A percentile compares a stretch with the other conserved stretches of the same genome.
Conservation (phyloP, 2,329 filamentous ascomycete genomes). For the Stachybotrys chartarum region DNA sequence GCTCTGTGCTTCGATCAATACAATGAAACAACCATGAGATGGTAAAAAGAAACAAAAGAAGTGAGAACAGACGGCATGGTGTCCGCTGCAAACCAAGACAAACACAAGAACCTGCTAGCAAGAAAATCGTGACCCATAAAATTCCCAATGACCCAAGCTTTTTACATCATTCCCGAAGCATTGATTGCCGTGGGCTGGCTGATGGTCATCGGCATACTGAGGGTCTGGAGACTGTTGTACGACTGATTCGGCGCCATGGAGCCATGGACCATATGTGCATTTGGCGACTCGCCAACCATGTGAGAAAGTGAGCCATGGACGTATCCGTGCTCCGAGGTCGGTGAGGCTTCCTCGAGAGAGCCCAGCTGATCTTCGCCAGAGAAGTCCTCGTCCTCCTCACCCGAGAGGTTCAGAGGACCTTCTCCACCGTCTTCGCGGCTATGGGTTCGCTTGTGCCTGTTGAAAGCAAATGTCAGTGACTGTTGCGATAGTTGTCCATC, state of each 20-base stretch:
- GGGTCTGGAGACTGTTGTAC: constrained; percentile 52
- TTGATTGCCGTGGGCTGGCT: constrained; percentile 45
- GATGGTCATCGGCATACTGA: constrained; percentile 59
- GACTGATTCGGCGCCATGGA: constrained; percentile 22
- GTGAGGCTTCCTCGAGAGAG: constrained; percentile 71
- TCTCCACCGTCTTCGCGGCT: constrained; percentile 58
- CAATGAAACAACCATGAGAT: constrained; percentile 3
- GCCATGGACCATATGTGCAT: constrained; percentile 9
- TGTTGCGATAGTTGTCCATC: constrained; percentile 4
- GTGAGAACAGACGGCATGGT: constrained; percentile 5
- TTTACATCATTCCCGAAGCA: constrained; percentile 37
- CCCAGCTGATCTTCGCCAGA: constrained; percentile 79
- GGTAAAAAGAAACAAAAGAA: constrained; percentile 13
- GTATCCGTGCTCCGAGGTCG: constrained; percentile 62
- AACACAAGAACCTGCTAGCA: not conserved
- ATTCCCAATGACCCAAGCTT: constrained; percentile 12
- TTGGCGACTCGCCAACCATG: constrained; percentile 24
- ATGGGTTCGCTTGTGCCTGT: constrained; percentile 75
- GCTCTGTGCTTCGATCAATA: constrained; percentile 7
- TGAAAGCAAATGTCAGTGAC: constrained; percentile 7
- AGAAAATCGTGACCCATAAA: constrained; percentile 17
- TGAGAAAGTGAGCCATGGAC: constrained; percentile 44
- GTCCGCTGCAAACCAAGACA: not conserved
- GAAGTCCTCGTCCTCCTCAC: constrained; percentile 79
- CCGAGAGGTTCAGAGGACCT: constrained; percentile 55